These are phyloP conservation scores for Pseudopyricularia cyperi DNA, from an alignment of 2,329 filamentous ascomycete species.

Conservation along the genomic window DNA sequence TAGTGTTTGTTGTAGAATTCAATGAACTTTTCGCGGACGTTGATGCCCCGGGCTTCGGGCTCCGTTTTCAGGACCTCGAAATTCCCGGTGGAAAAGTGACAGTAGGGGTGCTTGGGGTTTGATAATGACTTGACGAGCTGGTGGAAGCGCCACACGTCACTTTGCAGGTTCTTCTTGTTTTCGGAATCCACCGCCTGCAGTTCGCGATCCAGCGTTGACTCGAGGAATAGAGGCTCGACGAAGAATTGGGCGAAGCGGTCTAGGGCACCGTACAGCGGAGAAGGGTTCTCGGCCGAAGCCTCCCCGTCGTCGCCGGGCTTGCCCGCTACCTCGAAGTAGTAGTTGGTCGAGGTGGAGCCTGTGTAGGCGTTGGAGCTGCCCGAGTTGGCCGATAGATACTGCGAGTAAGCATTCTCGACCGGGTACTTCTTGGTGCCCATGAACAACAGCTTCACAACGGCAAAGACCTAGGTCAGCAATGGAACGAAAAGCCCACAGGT, in stretches of 20 bases:
- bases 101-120: conserved; percentile 76
- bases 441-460: conserved; percentile 51
- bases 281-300: conserved; percentile 40
- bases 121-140: conserved; percentile 83
- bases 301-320: conserved; percentile 52
- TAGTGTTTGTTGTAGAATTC: conserved; percentile 84
- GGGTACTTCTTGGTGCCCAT: conserved; percentile 99
- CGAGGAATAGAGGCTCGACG: conserved; percentile 73
- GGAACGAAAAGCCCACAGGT: neutral
- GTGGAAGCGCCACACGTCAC: conserved; percentile 74
- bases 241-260: conserved; percentile 95
- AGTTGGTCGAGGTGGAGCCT: conserved; percentile 86
- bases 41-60: conserved; percentile 65
- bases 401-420: conserved; percentile 87
- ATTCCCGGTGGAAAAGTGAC: conserved; percentile 86
- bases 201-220: conserved; percentile 75
- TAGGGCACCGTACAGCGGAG: conserved; percentile 62
- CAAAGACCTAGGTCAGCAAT: conserved; percentile 2
- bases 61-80: conserved; percentile 73
- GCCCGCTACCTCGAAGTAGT: conserved; percentile 90
- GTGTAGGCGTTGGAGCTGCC: conserved; percentile 95
- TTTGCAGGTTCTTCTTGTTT: conserved; percentile 95
- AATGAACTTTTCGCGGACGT: conserved; percentile 83
- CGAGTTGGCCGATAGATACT: conserved; percentile 81
- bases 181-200: conserved; percentile 84